Percentiles rank a stretch among this genome's conserved stretches.
Conservation (phyloP, 2,329 filamentous ascomycete genomes). For the Aureobasidium melanogenum region DNA sequence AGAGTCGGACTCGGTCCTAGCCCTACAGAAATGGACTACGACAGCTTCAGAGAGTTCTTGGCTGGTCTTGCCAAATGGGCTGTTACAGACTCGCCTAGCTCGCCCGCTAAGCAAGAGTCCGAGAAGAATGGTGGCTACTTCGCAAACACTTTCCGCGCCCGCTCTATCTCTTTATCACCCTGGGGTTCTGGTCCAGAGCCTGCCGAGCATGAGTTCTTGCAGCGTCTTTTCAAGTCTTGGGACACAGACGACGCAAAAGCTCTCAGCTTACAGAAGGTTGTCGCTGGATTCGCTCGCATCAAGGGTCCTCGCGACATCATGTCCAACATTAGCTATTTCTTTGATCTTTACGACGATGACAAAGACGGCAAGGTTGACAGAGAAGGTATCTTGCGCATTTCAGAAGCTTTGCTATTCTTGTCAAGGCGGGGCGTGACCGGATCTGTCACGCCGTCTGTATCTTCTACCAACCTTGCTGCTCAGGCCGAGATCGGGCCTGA, state of each 20-base stretch:
- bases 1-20: conserved; percentile 82
- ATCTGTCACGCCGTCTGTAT: conserved; percentile 56
- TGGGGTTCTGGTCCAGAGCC: conserved; percentile 59
- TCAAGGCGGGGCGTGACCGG: conserved; percentile 81
- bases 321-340: conserved; percentile 96
- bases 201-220: conserved; percentile 91
- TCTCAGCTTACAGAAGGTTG: conserved; percentile 82
- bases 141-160: conserved; percentile 32
- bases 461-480: conserved; percentile 43
- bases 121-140: conserved; percentile 52
- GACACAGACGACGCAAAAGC: conserved; percentile 68
- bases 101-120: conserved; percentile 43
- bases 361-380: conserved; percentile 85
- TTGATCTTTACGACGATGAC: conserved; percentile 92
- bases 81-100: conserved; percentile 70
- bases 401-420: conserved; percentile 85
- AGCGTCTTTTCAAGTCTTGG: conserved; percentile 79
- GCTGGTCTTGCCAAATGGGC: conserved; percentile 86
- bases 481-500: conserved; percentile 24
- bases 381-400: conserved; percentile 90
- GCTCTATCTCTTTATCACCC: conserved; percentile 38
- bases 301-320: conserved; percentile 95
- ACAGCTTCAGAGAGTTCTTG: conserved; percentile 89
- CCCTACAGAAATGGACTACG: conserved; percentile 92
- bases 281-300: conserved; percentile 79